A percentile compares a stretch with the other conserved stretches of the same genome.
Evolutionary conservation across 352 stramenopile species (phyloP).

Genomic region (Pythium periplocum): DNA sequence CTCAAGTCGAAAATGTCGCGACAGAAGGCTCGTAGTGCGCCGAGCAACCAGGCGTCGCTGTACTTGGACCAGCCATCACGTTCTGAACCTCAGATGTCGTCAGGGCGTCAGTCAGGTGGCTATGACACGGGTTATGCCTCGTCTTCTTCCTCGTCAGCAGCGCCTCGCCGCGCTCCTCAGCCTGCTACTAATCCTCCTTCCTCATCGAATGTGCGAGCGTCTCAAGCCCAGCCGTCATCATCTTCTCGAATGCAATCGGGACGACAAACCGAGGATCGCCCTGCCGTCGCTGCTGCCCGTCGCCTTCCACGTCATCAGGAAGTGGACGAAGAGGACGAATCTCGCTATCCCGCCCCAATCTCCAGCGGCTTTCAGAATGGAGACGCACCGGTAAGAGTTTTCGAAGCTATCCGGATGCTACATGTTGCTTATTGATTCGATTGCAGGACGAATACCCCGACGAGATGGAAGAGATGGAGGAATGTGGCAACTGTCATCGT

Average conservation of each 20-base stretch:
- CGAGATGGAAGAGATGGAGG: conserved; percentile 45
- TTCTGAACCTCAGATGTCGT: conserved; percentile 12
- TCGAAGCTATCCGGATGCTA: not conserved
- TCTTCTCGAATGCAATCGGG: no score
- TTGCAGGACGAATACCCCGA: conserved; percentile 47
- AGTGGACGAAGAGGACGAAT: conserved; percentile 25
- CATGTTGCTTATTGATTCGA: not conserved
- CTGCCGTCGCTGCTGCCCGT: conserved; percentile 7
- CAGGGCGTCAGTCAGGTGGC: conserved; percentile 4
- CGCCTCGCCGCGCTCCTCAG: not conserved
- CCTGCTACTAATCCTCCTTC: not conserved
- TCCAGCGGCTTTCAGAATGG: conserved; percentile 29
- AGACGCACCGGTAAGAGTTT: conserved; percentile 27
- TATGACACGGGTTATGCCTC: not conserved
- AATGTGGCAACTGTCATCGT: conserved; percentile 77
- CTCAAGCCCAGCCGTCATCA: not conserved
- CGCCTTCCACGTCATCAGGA: conserved; percentile 22
- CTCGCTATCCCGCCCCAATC: conserved; percentile 31
- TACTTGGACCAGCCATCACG: conserved; percentile 50
- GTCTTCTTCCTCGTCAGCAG: not conserved
- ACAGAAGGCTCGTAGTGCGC: conserved; percentile 60
- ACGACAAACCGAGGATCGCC: conserved; percentile 6
- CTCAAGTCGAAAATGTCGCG: conserved; percentile 82
- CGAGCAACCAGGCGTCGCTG: conserved; percentile 61
- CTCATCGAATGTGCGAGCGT: conserved; percentile 1